Conservation (phyloP, 306 rosid species). For the Vigna nakashimae region DNA sequence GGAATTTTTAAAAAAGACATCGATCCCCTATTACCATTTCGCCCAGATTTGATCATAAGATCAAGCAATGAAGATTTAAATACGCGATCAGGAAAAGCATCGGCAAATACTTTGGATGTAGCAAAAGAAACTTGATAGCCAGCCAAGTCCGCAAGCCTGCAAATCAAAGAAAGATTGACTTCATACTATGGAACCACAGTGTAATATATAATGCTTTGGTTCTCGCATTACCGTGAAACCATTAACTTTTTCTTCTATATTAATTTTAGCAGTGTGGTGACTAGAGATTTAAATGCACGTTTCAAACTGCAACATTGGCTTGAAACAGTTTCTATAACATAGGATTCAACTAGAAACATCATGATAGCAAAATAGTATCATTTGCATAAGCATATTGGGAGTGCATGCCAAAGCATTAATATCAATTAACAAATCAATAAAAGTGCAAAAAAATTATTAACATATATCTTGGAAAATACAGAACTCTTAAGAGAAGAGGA, state of each 20-base stretch:
- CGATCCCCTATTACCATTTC: slow-evolving; percentile 69
- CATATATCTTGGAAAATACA: slow-evolving; percentile 34
- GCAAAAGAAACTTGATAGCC: slow-evolving; percentile 89
- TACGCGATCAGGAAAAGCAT: slow-evolving; percentile 71
- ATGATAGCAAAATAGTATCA: slow-evolving; percentile 1
- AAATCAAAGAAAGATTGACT: slow-evolving; percentile 42
- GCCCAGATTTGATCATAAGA: slow-evolving; percentile 75
- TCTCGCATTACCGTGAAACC: slow-evolving; percentile 24
- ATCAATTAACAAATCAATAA: slow-evolving; percentile 12
- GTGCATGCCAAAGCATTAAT: not conserved
- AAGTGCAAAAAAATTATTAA: slow-evolving; percentile 13
- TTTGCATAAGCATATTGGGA: slow-evolving; percentile 13
- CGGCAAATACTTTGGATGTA: slow-evolving; percentile 62
- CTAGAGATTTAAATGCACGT: not conserved
- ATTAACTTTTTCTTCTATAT: not conserved
- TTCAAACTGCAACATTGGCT: slow-evolving; percentile 19
- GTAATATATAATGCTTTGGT: slow-evolving; percentile 7
- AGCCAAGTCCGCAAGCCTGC: slow-evolving; percentile 91
- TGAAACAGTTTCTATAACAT: slow-evolving; percentile 16
- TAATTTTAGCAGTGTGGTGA: slow-evolving; percentile 15
- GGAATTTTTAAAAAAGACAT: not conserved
- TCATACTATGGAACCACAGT: slow-evolving; percentile 11
- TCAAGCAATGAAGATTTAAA: slow-evolving; percentile 68
- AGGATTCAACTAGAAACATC: slow-evolving; percentile 22
- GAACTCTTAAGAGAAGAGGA: slow-evolving; percentile 47